Base-by-base conservation (phyloP, 148 eudicot genomes). In the Chenopodium suecicum region DNA sequence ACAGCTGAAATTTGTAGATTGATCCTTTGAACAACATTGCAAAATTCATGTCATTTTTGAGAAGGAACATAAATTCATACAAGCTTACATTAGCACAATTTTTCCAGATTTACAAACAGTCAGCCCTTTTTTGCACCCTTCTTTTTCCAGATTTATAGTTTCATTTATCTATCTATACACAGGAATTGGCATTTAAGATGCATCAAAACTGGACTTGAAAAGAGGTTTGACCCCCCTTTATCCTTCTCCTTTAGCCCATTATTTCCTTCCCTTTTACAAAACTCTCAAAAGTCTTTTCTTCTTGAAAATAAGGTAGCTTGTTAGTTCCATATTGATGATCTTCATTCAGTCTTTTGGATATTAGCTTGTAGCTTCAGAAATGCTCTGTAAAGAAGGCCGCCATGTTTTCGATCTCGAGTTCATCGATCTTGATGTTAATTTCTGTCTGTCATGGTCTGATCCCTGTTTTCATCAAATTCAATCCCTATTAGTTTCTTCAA, bases 361-460 rank as follows among this genome's bases (percentile, higher is more conserved):
- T 85, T 87, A 90, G 86, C 84, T 89, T 31, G 69, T 83, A 56
- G 88, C 81, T 85, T 95, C 98, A 12, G 98, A 91, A 71, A 95
- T 95, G 78, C 97, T 95, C 72, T 88, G 92, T 76, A 95, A 82
- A 12, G 95, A 88, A 11, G 98, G 97, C 56, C 92, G 86, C 98
- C 97, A 94, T 73, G 94, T 81, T 81, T 89, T 95, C 46, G 97
- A 80, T 85, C 90, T 89, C 50, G 89, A 54, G 77, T 83, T 86
- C 70, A 83, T 83, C 2, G 91, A 76, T 80, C 86, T 92, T 46
- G 86, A 63, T 83, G 89, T 88, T 82, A 90, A 83, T 81, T 77
- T 82, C 2, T 63, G 80, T 80, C 86, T 86, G 25, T 90, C 92
- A 7, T 83, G 80, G 37, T 85, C 81, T 56, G 48, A 78, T 56